Evolutionary conservation across 2,329 filamentous ascomycete species (phyloP).

Genomic region (Pseudogymnoascus sp.): DNA sequence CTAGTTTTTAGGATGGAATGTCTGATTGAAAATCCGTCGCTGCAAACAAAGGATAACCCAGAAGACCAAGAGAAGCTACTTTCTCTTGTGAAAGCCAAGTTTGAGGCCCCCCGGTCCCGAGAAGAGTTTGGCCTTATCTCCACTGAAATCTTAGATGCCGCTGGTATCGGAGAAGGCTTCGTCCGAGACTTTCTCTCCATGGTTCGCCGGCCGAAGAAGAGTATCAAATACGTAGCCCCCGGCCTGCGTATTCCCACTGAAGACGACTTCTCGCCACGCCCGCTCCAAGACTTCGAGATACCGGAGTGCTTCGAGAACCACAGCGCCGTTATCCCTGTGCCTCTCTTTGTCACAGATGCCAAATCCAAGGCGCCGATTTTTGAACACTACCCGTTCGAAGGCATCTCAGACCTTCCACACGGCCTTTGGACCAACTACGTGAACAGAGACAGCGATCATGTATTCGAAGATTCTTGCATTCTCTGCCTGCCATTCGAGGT

Average conservation of each 20-base stretch:
- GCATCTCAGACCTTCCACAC: background rate
- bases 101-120: background rate
- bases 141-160: conserved; percentile 10
- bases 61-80: conserved; percentile 12
- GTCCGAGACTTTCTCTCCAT: conserved; percentile 12
- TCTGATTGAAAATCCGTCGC: conserved; percentile 7
- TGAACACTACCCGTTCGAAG: conserved; percentile 9
- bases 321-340: conserved; percentile 5
- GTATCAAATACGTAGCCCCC: conserved; percentile 13
- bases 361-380: conserved; percentile 12
- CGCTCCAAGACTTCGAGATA: background rate
- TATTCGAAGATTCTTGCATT: conserved; percentile 13
- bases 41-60: conserved; percentile 12
- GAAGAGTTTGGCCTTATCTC: conserved; percentile 10
- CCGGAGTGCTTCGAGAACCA: background rate
- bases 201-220: conserved; percentile 10
- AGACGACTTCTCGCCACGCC: background rate
- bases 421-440: conserved; percentile 12
- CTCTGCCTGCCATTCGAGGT: conserved; percentile 11
- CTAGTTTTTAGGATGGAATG: conserved; percentile 11
- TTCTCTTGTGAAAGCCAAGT: conserved; percentile 2
- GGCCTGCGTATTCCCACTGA: conserved; percentile 11
- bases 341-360: conserved; percentile 13
- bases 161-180: conserved; percentile 11
- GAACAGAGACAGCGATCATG: background rate